Evolutionary conservation across 441 rosid species (phyloP).

Genomic region (Macaranga tanarius): DNA sequence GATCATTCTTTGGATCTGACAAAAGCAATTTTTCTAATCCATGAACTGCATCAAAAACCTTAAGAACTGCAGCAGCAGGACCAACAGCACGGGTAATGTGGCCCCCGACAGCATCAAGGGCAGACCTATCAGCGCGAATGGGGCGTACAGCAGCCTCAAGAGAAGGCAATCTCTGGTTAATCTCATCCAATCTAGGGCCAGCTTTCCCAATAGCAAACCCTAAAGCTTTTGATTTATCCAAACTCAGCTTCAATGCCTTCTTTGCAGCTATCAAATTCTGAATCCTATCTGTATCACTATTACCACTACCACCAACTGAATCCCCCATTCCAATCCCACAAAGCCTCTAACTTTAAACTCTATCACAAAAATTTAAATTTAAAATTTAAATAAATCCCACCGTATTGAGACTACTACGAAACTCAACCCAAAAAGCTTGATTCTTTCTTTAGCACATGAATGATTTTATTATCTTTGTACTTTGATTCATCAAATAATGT

Average conservation of each 20-base stretch:
- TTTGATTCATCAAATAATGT: slow-evolving; percentile 6
- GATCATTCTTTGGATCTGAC: slow-evolving; percentile 80
- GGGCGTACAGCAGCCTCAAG: slow-evolving; percentile 86
- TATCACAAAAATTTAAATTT: slow-evolving; percentile 14
- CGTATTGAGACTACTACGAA: not conserved
- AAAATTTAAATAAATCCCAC: slow-evolving; percentile 6
- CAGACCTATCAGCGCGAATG: slow-evolving; percentile 85
- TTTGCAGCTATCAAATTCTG: slow-evolving; percentile 63
- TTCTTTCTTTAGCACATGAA: not conserved
- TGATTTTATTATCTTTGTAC: not conserved
- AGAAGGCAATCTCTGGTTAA: slow-evolving; percentile 69
- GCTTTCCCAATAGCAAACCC: slow-evolving; percentile 55
- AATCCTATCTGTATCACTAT: slow-evolving; percentile 25
- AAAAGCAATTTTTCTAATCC: slow-evolving; percentile 87
- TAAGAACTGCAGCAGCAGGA: slow-evolving; percentile 97
- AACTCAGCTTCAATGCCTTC: slow-evolving; percentile 58
- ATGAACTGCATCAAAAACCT: slow-evolving; percentile 97
- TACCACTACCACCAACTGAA: slow-evolving; percentile 19
- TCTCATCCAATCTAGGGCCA: slow-evolving; percentile 78
- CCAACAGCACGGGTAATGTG: slow-evolving; percentile 97
- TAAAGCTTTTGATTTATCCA: slow-evolving; percentile 78
- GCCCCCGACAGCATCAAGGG: slow-evolving; percentile 75
- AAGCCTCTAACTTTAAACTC: slow-evolving; percentile 27
- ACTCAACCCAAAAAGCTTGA: not conserved
- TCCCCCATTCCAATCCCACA: slow-evolving; percentile 49